Evolutionary conservation across 2,329 filamentous ascomycete genomes (phyloP).

Genomic region (Cladosporium sp.): DNA sequence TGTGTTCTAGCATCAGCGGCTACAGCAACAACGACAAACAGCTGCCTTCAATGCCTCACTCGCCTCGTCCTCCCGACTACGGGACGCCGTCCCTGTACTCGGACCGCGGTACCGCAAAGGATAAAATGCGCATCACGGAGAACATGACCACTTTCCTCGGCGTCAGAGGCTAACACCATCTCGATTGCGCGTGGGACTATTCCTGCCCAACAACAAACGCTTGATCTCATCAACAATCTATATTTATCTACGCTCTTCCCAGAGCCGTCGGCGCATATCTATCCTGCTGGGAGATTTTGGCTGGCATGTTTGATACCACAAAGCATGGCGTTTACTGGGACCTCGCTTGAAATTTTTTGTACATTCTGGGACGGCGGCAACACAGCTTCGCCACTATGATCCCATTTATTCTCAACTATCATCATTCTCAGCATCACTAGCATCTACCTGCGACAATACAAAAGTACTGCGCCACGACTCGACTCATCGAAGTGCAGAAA

Average conservation of each 20-base stretch:
- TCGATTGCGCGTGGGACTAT: background rate
- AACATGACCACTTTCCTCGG: background rate
- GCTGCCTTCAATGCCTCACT: background rate
- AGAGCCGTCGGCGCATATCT: background rate
- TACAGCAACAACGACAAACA: background rate
- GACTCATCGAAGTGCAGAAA: background rate
- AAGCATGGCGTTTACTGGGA: slow-evolving; percentile 3
- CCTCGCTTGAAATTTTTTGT: background rate
- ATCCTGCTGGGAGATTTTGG: background rate
- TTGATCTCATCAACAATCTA: background rate
- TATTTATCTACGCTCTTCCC: background rate
- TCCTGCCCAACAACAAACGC: background rate
- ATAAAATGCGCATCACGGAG: background rate
- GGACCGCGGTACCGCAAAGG: background rate
- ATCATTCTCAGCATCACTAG: too few relatives aligned
- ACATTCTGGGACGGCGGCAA: background rate
- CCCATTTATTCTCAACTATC: too few relatives aligned
- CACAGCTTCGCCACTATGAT: too few relatives aligned
- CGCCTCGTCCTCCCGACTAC: background rate
- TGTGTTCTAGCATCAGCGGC: background rate
- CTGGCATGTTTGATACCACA: background rate
- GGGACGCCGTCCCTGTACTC: background rate
- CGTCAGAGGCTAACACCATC: background rate
- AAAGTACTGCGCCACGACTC: too few relatives aligned
- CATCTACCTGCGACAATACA: too few relatives aligned